Conservation (phyloP, 208 protist species). For the Wallacemonas sp. region DNA sequence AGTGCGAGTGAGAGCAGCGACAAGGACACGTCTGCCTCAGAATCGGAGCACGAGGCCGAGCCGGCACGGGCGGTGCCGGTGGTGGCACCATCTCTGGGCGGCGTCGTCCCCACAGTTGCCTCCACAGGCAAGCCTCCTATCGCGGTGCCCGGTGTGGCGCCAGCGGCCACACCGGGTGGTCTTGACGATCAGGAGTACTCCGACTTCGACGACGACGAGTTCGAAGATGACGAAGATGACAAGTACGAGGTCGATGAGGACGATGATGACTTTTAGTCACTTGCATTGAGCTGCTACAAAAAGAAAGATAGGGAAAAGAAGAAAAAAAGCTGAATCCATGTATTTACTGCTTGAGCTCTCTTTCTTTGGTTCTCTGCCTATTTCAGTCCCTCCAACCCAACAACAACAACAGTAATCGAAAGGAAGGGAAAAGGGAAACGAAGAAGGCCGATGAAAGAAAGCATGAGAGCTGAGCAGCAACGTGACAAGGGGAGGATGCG, state of each 20-base stretch:
- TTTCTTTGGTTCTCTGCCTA: neutral
- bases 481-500: too few relatives aligned
- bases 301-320: neutral
- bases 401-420: too few relatives aligned
- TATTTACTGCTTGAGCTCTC: neutral
- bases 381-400: too few relatives aligned
- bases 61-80: conserved; percentile 4
- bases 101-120: neutral
- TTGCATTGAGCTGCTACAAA: too few relatives aligned
- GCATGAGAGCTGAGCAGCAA: too few relatives aligned
- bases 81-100: conserved; percentile 7
- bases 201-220: conserved; percentile 72
- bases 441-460: too few relatives aligned
- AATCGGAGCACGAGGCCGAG: conserved; percentile 5
- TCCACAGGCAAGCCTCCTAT: conserved; percentile 5
- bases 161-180: conserved; percentile 25
- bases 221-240: conserved; percentile 45
- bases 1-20: neutral
- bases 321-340: neutral
- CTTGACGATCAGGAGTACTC: conserved; percentile 73
- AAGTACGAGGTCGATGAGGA: conserved; percentile 76
- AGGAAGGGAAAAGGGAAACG: too few relatives aligned
- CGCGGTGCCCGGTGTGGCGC: conserved; percentile 9
- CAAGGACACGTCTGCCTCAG: neutral
- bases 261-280: conserved; percentile 85